phyloP scores from a whole-genome alignment of 805 yeast genomes.

The Starmerella asiatica region DNA sequence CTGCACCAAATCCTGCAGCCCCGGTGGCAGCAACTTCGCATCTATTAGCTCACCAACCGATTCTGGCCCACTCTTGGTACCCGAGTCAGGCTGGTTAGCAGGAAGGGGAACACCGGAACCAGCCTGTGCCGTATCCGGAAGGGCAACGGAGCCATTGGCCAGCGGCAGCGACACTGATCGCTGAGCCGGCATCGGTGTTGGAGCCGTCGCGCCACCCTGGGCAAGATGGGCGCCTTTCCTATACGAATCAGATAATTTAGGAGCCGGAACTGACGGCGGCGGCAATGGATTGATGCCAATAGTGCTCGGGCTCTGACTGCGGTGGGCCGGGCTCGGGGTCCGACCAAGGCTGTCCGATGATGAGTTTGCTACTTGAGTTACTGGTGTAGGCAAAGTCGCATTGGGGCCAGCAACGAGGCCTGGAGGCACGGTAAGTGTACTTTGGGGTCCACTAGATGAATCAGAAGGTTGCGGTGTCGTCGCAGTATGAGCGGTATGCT shows the following conservation, averaged over 20 bases:
- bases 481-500: background rate
- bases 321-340: conserved; percentile 14
- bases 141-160: conserved; percentile 17
- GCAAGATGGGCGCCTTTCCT: conserved; percentile 18
- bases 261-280: conserved; percentile 20
- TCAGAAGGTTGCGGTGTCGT: background rate
- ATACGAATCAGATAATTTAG: conserved; percentile 14
- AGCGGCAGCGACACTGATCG: conserved; percentile 15
- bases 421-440: background rate
- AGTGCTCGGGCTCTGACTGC: conserved; percentile 14
- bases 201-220: conserved; percentile 17
- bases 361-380: background rate
- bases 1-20: conserved; percentile 29
- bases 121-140: conserved; percentile 1
- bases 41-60: background rate
- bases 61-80: background rate
- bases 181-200: conserved; percentile 15
- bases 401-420: background rate
- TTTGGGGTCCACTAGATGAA: background rate
- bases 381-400: background rate
- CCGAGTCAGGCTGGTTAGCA: background rate
- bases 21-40: conserved; percentile 28
- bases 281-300: conserved; percentile 22
- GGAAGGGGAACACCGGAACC: conserved; percentile 4
- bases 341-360: background rate